Percentiles rank a stretch among this genome's conserved stretches.
These are phyloP conservation scores for Tillandsia fasciculata DNA, from an alignment of 176 grass and related monocot species.

Conservation along the genomic window DNA sequence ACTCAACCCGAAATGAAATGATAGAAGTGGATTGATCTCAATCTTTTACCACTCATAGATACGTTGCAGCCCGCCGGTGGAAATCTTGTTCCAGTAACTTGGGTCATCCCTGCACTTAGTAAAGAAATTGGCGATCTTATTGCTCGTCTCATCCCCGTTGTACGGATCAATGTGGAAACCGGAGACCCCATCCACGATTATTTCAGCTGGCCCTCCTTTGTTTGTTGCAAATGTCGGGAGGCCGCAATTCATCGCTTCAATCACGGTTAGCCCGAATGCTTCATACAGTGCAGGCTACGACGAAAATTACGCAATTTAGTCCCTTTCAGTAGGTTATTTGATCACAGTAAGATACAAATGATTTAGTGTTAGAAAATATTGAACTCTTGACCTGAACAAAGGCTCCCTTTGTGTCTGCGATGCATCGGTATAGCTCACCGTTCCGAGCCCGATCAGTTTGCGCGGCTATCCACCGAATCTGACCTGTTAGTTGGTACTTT, in stretches of 20 bases:
- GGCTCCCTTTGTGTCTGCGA: slow-evolving; percentile 78
- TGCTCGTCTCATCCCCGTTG: slow-evolving; percentile 54
- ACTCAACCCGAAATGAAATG: no score
- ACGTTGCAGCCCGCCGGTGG: slow-evolving; percentile 76
- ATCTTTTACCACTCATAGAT: slow-evolving; percentile 72
- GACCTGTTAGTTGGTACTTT: slow-evolving; percentile 74
- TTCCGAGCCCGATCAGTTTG: slow-evolving; percentile 81
- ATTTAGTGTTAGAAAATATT: background rate
- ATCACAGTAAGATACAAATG: background rate
- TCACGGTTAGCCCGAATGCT: slow-evolving; percentile 88
- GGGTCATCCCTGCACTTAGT: slow-evolving; percentile 70
- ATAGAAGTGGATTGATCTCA: no score
- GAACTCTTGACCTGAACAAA: slow-evolving; percentile 60
- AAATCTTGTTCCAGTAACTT: slow-evolving; percentile 83
- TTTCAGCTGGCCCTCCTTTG: slow-evolving; percentile 84
- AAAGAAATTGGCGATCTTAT: slow-evolving; percentile 83
- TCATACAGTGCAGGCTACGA: slow-evolving; percentile 92
- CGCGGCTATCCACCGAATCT: slow-evolving; percentile 80
- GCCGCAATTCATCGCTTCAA: slow-evolving; percentile 96
- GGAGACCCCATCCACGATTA: slow-evolving; percentile 77
- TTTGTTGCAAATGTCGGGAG: slow-evolving; percentile 85
- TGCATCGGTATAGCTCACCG: slow-evolving; percentile 82
- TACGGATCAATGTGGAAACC: slow-evolving; percentile 88
- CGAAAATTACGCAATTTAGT: slow-evolving; percentile 3
- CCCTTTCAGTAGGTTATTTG: background rate